Conservation (phyloP, 2,329 filamentous ascomycete genomes). For the Calcarisporium arbuscula region DNA sequence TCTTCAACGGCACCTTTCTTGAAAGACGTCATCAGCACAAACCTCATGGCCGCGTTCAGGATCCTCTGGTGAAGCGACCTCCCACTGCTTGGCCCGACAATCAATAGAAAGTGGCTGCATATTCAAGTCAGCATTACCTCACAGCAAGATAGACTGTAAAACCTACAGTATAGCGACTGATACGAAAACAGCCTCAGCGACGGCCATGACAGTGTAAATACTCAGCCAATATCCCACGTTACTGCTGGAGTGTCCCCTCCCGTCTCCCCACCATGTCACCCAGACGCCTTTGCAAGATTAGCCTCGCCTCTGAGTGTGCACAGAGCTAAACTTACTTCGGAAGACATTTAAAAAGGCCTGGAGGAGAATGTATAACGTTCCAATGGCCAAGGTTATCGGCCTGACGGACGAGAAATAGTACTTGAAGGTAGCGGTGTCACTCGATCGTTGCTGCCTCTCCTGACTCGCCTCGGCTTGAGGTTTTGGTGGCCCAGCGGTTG, state of each 20-base stretch:
- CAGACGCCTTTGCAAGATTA: constrained; percentile 16
- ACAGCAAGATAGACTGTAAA: accelerated
- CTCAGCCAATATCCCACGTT: constrained; percentile 24
- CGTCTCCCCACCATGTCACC: constrained; percentile 25
- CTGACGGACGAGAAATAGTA: constrained; percentile 21
- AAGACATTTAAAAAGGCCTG: constrained; percentile 16
- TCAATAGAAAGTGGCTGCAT: constrained; percentile 16
- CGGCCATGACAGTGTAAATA: constrained; percentile 18
- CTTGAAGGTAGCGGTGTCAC: constrained; percentile 20
- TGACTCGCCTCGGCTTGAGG: too few species aligned
- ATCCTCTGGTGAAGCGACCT: constrained; percentile 18
- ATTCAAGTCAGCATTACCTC: constrained; percentile 5
- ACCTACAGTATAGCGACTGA: constrained; percentile 21
- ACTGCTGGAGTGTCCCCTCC: constrained; percentile 15
- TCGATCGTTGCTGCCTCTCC: constrained; percentile 6
- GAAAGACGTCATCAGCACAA: accelerated
- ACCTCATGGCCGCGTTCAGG: constrained; percentile 19
- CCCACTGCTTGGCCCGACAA: constrained; percentile 19
- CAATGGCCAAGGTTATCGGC: constrained; percentile 13
- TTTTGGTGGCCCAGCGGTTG: too few species aligned
- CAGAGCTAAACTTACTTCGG: constrained; percentile 19
- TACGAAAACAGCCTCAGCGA: constrained; percentile 16
- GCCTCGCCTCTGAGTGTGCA: neutral
- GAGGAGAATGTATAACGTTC: constrained; percentile 9
- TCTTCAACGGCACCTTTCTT: neutral